These are phyloP conservation scores for Oryza officinalis DNA, from an alignment of 176 grass and related monocot species.

Conservation along the genomic window DNA sequence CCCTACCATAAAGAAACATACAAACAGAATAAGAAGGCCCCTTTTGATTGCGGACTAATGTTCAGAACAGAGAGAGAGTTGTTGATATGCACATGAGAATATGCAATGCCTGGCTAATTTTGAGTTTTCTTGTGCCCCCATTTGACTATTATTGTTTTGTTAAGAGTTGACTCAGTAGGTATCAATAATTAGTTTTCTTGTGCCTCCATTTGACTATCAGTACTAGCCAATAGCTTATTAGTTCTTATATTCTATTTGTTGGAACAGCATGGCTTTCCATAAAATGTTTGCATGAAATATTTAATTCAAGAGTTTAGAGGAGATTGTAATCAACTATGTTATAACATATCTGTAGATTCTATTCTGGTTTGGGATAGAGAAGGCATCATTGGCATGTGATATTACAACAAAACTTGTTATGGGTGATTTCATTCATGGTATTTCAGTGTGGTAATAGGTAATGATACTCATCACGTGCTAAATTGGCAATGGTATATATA, in stretches of 20 bases:
- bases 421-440: neutral
- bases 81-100: neutral
- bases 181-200: neutral
- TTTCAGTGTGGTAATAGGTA: neutral
- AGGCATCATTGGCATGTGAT: neutral
- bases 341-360: neutral
- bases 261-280: neutral
- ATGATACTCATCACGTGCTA: neutral
- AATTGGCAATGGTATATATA: neutral
- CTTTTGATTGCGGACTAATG: neutral
- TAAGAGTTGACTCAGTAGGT: neutral
- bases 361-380: neutral
- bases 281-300: neutral
- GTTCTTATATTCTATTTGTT: neutral
- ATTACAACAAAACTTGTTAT: neutral
- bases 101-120: neutral
- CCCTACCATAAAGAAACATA: constrained; percentile 20
- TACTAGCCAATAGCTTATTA: neutral
- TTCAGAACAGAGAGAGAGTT: neutral
- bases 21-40: constrained; percentile 31
- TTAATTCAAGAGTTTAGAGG: neutral
- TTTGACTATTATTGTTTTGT: constrained; percentile 8
- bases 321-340: neutral
- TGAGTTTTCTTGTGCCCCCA: neutral
- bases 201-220: neutral